Percentiles rank a stretch among this genome's conserved stretches.
Evolutionary conservation across 768 basidiomycete species (phyloP).

Genomic region (Podaxis carcinomalis): DNA sequence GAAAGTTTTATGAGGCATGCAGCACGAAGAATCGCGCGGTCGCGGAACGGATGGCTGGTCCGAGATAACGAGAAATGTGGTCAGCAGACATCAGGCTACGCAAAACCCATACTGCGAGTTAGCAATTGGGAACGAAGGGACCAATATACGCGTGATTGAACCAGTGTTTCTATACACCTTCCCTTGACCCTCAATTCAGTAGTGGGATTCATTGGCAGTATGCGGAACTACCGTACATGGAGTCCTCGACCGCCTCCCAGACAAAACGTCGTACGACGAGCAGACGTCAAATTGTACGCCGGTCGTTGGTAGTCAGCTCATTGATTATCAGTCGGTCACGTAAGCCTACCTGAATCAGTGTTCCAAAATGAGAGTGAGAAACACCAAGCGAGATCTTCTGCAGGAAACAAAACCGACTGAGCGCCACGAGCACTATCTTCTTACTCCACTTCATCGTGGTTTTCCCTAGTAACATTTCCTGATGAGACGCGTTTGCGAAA

Average conservation of each 20-base stretch:
- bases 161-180: neutral
- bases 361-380: neutral
- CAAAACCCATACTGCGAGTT: neutral
- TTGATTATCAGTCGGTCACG: neutral
- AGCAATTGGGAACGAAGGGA: neutral
- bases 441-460: constrained; percentile 2
- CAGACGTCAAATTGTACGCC: neutral
- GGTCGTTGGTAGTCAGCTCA: neutral
- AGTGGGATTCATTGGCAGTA: neutral
- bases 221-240: neutral
- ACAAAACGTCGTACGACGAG: neutral
- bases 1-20: neutral
- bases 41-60: neutral
- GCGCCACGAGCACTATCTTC: neutral
- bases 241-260: neutral
- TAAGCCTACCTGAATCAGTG: neutral
- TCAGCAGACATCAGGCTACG: neutral
- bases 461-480: neutral
- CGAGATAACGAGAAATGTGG: neutral
- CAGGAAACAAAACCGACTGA: neutral
- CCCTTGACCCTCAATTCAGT: neutral
- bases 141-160: neutral
- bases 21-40: neutral
- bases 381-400: neutral
- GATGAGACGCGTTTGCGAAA: neutral